phyloP scores from a whole-genome alignment of 164 flowering plant species.

The Macadamia integrifolia region DNA sequence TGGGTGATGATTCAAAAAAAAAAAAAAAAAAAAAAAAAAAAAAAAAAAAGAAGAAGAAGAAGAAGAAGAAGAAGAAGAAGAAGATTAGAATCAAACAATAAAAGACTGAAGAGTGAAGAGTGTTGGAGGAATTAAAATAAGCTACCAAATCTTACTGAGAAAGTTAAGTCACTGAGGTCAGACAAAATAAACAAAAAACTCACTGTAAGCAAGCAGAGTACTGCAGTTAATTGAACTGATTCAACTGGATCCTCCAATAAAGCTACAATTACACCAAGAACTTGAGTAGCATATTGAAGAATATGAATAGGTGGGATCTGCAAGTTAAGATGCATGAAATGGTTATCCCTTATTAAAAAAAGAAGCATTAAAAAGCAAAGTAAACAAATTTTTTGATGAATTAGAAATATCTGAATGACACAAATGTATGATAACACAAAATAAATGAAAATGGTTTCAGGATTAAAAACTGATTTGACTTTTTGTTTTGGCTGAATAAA shows the following conservation, averaged over 20 bases:
- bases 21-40: too few species aligned
- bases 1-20: slow-evolving; percentile 66
- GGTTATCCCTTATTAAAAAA: neutral
- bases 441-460: too few species aligned
- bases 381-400: neutral
- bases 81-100: neutral
- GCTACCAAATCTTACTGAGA: too few species aligned
- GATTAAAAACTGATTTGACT: too few species aligned
- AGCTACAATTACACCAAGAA: slow-evolving; percentile 83
- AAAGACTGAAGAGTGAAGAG: neutral
- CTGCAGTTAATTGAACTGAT: slow-evolving; percentile 83
- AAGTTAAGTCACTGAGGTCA: too few species aligned
- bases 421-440: too few species aligned
- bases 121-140: neutral
- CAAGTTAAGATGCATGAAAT: slow-evolving; percentile 13
- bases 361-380: neutral
- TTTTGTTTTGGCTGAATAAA: too few species aligned
- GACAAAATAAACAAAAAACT: slow-evolving; percentile 2
- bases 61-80: too few species aligned
- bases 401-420: too few species aligned
- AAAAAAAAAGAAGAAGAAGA: too few species aligned
- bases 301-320: slow-evolving; percentile 78
- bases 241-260: slow-evolving; percentile 89
- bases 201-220: slow-evolving; percentile 76
- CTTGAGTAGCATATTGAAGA: slow-evolving; percentile 53